Base-by-base conservation (phyloP, 2,329 filamentous ascomycete genomes). In the Westerdykella sp. region DNA sequence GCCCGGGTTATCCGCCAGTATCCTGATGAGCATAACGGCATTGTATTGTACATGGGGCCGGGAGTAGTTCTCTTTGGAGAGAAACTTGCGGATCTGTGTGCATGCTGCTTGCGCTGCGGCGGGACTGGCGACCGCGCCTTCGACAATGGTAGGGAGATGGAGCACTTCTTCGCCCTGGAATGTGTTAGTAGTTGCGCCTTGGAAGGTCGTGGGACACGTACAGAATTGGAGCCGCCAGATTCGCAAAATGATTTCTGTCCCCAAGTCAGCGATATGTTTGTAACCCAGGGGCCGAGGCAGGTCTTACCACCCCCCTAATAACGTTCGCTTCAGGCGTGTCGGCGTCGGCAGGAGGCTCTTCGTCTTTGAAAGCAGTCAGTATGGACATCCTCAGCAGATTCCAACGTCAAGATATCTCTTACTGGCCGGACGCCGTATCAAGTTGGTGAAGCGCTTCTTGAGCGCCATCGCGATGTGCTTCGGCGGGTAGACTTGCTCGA, bases 21-120 rank as follows among this genome's bases (percentile, higher is more conserved):
- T 98, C 48, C 91, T 84, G 54, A 94, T 76, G 43, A 98, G 78
- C 93, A 97, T 97, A 59, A 97, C 82, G 50, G 88, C 85, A 70
- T 97, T 96, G 76, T 96, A 97, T 68, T 97, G 91, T 54, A 83
- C 81, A 56, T 85, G 81, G 9, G 87, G 80, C 36, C 74, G 69
- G 28, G 63, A 63, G 51, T 69, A 74, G 68, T 87, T 81, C 37
- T 90, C 85, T 53, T 82, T 84, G 55, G 80, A 77, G 46, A 98
- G 73, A 65, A 84, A 91, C 66, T 87, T 90, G 63, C 87, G 85
- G 61, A 97, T 87, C 52, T 85, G 75, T 52, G 79, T 73, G 39
- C 89, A 88, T 55, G 87, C 87, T 57, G 90, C 85, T 51, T 83
- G 81, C 18, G 91, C 90, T 5, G 93, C 93, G 37, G 75, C 73